Evolutionary conservation across 2,329 filamentous ascomycete genomes (phyloP), one percentile per base, ranked within the genome.

Genomic region (Stagonosporopsis rhizophila): DNA sequence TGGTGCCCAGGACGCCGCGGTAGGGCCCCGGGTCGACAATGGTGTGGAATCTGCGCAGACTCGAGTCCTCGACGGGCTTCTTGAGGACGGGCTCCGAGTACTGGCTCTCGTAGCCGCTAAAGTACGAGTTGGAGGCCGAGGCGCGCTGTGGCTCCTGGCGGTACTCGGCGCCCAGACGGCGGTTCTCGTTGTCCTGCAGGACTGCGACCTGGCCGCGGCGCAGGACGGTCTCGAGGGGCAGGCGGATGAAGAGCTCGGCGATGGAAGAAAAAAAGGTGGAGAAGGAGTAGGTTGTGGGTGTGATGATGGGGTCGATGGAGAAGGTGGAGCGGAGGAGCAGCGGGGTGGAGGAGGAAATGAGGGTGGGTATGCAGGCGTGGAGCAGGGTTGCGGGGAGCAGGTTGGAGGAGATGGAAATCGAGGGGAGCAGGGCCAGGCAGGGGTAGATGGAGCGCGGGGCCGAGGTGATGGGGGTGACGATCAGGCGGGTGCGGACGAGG

Each of bases 151-250:
- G 66, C 2, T 64, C 52, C 23, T 59, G 58, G 22, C 66, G 64
- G 60, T 74, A 72, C 9, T 67, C 59, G 7, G 61, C 52, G 17
- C 65, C 53, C 4, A 74, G 52, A 12, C 71, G 69, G 41, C 67
- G 62, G 47, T 67, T 70, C 39, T 74, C 73, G 58, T 73, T 61
- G 40, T 75, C 74, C 53, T 75, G 69, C 0, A 78, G 68, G 1
- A 92, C 87, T 1, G 88, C 82, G 56, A 95, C 89, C 76, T 99
- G 95, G 5, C 91, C 94, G 57, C 95, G 87, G 44, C 95, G 88
- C 7, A 98, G 83, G 15, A 96, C 90, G 0, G 94, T 98, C 77
- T 99, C 95, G 4, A 98, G 81, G 0, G 95, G 95, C 12, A 98
- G 85, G 70, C 94, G 93, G 64, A 96, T 77, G 67, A 95, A 90